Base-by-base conservation (phyloP, 148 eudicot genomes). In the Rhododendron ferrugineum region DNA sequence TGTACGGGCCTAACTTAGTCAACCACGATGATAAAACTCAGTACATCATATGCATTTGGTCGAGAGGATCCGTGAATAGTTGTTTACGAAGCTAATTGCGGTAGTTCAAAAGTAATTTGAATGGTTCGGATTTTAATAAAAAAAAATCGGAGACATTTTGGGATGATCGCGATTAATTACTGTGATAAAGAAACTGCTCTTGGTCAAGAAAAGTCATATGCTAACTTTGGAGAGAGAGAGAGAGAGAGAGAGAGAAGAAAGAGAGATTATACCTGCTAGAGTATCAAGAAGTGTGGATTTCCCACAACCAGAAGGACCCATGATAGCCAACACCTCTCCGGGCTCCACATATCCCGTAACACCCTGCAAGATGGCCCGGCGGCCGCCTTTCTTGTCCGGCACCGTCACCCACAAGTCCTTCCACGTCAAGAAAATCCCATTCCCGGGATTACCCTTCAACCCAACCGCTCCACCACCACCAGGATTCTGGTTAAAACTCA, bases 281-380 rank as follows among this genome's bases (percentile, higher is more conserved):
- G 92, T 84, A 79, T 92, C 94, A 70, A 92, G 86, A 64, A 92
- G 93, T 4, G 94, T 92, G 1, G 92, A 90, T 85, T 92, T 92
- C 23, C 94, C 94, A 73, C 88, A 90, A 23, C 94, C 94, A 80
- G 92, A 92, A 78, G 94, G 94, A 22, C 94, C 94, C 94, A 92
- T 92, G 52, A 92, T 80, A 80, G 94, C 94, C 85, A 91, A 73
- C 8, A 91, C 91, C 88, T 87, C 84, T 1, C 90, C 90, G 11
- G 93, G 94, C 56, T 87, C 62, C 4, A 89, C 93, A 30, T 72
- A 92, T 0, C 93, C 94, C 0, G 86, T 84, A 2, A 91, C 72
- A 14, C 91, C 90, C 36, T 88, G 70, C 79, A 92, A 80, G 11
- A 92, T 88, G 3, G 77, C 62, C 36, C 85, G 87, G 2, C 80